Evolutionary conservation across 345 rosid genomes (phyloP).

Genomic region (Syzygium oleosum): DNA sequence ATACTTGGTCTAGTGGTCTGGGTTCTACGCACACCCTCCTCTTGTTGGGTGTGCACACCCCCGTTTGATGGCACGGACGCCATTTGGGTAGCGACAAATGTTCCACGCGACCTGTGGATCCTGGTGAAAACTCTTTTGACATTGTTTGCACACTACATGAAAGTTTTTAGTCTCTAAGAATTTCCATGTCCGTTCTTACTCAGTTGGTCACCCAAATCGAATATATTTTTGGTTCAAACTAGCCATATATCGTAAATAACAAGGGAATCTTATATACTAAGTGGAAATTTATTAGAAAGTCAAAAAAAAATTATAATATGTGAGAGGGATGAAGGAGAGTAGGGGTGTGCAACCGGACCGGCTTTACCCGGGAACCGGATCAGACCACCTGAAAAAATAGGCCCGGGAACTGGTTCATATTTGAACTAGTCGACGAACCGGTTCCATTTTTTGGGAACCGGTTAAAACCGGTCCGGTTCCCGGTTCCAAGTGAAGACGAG

Average conservation of each 20-base stretch:
- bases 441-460: too few relatives aligned
- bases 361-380: too few relatives aligned
- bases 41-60: background rate
- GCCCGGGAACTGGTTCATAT: too few relatives aligned
- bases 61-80: background rate
- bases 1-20: fast-evolving
- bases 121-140: background rate
- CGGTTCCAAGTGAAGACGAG: too few relatives aligned
- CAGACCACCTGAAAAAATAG: too few relatives aligned
- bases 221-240: background rate
- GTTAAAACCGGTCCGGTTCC: too few relatives aligned
- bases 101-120: background rate
- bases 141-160: background rate
- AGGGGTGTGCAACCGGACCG: too few relatives aligned
- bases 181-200: background rate
- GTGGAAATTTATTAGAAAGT: background rate
- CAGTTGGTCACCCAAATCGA: fast-evolving
- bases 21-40: background rate
- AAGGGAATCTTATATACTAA: background rate
- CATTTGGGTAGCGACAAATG: background rate
- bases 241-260: background rate
- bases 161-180: background rate
- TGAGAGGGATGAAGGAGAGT: background rate
- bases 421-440: too few relatives aligned
- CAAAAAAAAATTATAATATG: background rate